Base-by-base conservation (phyloP, 2,329 filamentous ascomycete genomes). In the Fusarium equiseti region DNA sequence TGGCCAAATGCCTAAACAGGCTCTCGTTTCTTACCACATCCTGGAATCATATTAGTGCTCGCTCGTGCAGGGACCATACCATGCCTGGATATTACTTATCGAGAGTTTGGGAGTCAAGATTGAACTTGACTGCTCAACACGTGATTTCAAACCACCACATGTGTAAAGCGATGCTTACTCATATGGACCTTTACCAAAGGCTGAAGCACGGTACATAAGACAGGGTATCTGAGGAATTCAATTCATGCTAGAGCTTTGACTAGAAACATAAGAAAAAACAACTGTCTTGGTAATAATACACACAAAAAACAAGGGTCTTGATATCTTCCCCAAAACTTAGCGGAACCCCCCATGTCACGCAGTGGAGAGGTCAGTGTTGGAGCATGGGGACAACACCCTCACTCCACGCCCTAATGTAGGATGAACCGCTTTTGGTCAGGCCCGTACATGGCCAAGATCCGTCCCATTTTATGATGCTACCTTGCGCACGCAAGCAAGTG, bases 361-460 rank as follows among this genome's bases (percentile, higher is more conserved):
- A 60, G 73, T 75, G 72, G 72, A 65, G 73, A 72, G 58, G 46
- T 59, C 51, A 56, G 54, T 70, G 71, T 74, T 61, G 62, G 58
- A 69, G 70, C 76, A 76, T 48, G 54, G 54, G 62, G 52, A 76
- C 76, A 71, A 61, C 73, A 78, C 76, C 77, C 77, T 77, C 77
- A 71, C 71, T 73, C 67, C 52, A 38, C 67, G 71, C 73, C 70
- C 77, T 78, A 79, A 79, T 79, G 77, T 78, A 76, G 69, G 74
- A 73, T 61, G 70, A 76, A 75, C 73, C 75, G 69, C 69, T 78
- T 78, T 71, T 66, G 73, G 74, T 44, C 75, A 76, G 70, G 72
- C 73, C 70, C 65, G 70, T 70, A 59, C 62, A 53, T 69, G 71
- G 71, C 66, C 66, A 73, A 77, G 69, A 76, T 76, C 73, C 66